Evolutionary conservation across 768 basidiomycete genomes (phyloP).

Genomic region (Agrocybe chaxingu): DNA sequence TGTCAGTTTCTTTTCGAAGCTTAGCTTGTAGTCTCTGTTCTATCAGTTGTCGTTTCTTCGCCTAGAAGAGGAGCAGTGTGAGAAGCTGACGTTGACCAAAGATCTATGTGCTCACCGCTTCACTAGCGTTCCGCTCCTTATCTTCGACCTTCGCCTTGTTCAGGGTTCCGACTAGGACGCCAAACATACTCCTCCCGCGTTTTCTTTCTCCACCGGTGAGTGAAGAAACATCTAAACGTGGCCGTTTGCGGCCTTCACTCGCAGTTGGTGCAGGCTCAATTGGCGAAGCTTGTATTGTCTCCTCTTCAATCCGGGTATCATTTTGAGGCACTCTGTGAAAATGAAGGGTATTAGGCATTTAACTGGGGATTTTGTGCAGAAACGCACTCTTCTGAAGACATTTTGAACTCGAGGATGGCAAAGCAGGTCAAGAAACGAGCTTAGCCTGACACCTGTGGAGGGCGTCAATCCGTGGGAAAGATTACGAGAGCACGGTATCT

Average conservation of each 20-base stretch:
- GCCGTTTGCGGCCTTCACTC: slow-evolving; percentile 56
- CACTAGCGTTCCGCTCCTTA: slow-evolving; percentile 79
- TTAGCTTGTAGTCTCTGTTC: slow-evolving; percentile 85
- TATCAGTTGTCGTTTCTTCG: slow-evolving; percentile 79
- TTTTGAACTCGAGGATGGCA: slow-evolving; percentile 18
- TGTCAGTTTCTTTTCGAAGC: slow-evolving; percentile 80
- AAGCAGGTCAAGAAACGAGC: slow-evolving; percentile 14
- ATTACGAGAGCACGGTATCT: not conserved
- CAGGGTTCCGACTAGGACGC: slow-evolving; percentile 76
- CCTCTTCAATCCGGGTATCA: slow-evolving; percentile 23
- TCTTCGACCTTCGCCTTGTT: slow-evolving; percentile 88
- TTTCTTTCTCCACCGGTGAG: slow-evolving; percentile 47
- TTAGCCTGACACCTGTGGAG: no score
- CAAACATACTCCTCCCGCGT: slow-evolving; percentile 88
- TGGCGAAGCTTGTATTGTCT: slow-evolving; percentile 32
- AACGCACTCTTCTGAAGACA: slow-evolving; percentile 55
- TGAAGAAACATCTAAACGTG: slow-evolving; percentile 62
- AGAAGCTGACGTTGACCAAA: not conserved
- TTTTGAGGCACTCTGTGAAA: slow-evolving; percentile 24
- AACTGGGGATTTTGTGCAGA: not conserved
- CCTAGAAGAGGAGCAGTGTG: slow-evolving; percentile 37
- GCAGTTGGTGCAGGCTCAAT: slow-evolving; percentile 46
- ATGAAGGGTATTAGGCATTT: not conserved
- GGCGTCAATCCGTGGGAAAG: slow-evolving; percentile 31
- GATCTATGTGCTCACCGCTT: slow-evolving; percentile 53